phyloP scores from a whole-genome alignment of 129 eudicot genomes.

The Rutidosis leptorrhynchoides region DNA sequence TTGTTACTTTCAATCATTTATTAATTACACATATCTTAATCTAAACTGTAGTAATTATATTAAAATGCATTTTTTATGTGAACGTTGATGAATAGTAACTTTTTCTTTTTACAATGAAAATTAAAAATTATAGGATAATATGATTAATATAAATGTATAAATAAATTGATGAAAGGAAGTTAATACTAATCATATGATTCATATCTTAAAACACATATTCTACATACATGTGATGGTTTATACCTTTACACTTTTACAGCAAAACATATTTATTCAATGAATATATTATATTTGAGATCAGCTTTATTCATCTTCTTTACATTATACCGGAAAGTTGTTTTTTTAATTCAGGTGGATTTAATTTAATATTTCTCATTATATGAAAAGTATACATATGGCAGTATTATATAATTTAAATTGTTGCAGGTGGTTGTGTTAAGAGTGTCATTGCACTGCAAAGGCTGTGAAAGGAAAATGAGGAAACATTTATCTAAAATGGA shows the following conservation, averaged over 20 bases:
- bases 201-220: neutral
- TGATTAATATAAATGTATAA: neutral
- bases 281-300: neutral
- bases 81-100: too few species aligned
- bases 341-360: neutral
- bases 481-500: constrained; percentile 87
- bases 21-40: neutral
- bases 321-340: neutral
- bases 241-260: neutral
- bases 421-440: constrained; percentile 88
- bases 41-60: neutral
- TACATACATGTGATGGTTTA: neutral
- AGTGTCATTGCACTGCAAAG: constrained; percentile 92
- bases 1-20: neutral
- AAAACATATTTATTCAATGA: neutral
- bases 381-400: neutral
- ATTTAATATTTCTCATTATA: neutral
- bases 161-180: neutral
- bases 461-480: constrained; percentile 84
- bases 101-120: too few species aligned
- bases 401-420: constrained; percentile 17
- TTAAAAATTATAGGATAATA: neutral
- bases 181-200: neutral
- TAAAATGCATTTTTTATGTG: too few species aligned
- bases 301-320: neutral